phyloP scores from a whole-genome alignment of 2,329 filamentous ascomycete species.

The Raffaelea ambrosiae region DNA sequence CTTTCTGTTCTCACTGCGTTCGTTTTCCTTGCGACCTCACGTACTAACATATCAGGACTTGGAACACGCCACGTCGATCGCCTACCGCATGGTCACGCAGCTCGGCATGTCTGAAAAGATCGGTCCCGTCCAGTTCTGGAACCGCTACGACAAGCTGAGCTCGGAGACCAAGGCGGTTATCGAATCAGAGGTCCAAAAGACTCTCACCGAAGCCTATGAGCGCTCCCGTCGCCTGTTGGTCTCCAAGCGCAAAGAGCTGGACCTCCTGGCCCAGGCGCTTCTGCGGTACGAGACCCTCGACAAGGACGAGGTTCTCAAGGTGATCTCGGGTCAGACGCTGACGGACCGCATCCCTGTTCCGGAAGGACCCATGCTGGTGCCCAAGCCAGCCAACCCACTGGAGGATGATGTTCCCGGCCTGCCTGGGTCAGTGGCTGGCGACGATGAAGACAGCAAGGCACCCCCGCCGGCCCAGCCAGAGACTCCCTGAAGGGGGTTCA shows the following conservation, averaged over 20 bases:
- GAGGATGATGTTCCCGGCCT: constrained; percentile 9
- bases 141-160: constrained; percentile 73
- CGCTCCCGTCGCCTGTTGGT: constrained; percentile 65
- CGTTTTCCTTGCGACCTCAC: constrained; percentile 1
- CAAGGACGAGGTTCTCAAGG: constrained; percentile 81
- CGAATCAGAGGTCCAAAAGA: constrained; percentile 76
- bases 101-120: constrained; percentile 84
- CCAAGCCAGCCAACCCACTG: constrained; percentile 22
- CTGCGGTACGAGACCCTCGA: constrained; percentile 91
- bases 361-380: constrained; percentile 58
- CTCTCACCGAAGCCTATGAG: constrained; percentile 72
- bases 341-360: constrained; percentile 56
- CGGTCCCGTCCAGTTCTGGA: constrained; percentile 81
- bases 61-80: constrained; percentile 68
- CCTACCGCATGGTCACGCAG: constrained; percentile 79
- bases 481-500: constrained; percentile 5
- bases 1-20: neutral
- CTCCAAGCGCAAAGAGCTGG: constrained; percentile 73
- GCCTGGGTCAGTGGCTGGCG: constrained; percentile 3
- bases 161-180: constrained; percentile 80
- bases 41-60: constrained; percentile 57
- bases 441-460: constrained; percentile 8
- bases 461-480: constrained; percentile 12
- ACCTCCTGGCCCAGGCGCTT: constrained; percentile 78
- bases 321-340: constrained; percentile 79